These are phyloP conservation scores for Talaromyces sp. DNA, from an alignment of 2,329 filamentous ascomycete genomes.

Conservation along the genomic window DNA sequence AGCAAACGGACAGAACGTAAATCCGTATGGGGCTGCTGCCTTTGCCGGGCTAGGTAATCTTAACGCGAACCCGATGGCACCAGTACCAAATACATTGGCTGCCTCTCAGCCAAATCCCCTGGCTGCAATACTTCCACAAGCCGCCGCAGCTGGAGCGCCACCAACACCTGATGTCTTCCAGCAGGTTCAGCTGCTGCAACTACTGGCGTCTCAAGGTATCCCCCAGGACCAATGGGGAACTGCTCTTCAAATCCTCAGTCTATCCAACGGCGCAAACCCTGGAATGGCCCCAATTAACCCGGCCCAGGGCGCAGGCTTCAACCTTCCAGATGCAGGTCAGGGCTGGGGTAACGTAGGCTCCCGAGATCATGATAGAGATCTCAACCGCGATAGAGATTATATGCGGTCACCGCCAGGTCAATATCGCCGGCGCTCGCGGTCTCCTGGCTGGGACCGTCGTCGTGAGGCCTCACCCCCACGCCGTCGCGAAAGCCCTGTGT, in stretches of 20 bases:
- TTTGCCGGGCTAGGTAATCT: constrained; percentile 43
- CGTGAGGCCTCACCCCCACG: constrained; percentile 59
- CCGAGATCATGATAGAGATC: constrained; percentile 52
- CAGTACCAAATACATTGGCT: constrained; percentile 40
- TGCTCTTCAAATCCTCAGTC: constrained; percentile 49
- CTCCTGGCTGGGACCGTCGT: constrained; percentile 70
- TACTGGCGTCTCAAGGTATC: constrained; percentile 69
- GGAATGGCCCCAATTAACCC: constrained; percentile 31
- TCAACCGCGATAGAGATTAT: constrained; percentile 58
- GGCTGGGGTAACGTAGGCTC: constrained; percentile 33
- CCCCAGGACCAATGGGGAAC: constrained; percentile 70
- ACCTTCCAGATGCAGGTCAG: constrained; percentile 13
- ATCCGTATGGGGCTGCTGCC: constrained; percentile 47
- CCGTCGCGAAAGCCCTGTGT: constrained; percentile 64
- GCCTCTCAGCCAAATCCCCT: constrained; percentile 33
- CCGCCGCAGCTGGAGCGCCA: constrained; percentile 24
- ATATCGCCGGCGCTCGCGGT: constrained; percentile 70
- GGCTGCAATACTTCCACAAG: constrained; percentile 40
- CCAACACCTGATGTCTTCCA: constrained; percentile 52
- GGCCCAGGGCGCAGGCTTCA: constrained; percentile 30
- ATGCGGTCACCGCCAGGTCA: constrained; percentile 59
- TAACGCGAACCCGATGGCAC: constrained; percentile 32
- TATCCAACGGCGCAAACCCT: constrained; percentile 28
- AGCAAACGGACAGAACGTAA: constrained; percentile 53
- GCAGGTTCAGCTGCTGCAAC: constrained; percentile 70